A percentile compares a stretch with the other conserved stretches of the same genome.
Evolutionary conservation across 345 rosid genomes (phyloP).

Genomic region (Fremontodendron californicum): DNA sequence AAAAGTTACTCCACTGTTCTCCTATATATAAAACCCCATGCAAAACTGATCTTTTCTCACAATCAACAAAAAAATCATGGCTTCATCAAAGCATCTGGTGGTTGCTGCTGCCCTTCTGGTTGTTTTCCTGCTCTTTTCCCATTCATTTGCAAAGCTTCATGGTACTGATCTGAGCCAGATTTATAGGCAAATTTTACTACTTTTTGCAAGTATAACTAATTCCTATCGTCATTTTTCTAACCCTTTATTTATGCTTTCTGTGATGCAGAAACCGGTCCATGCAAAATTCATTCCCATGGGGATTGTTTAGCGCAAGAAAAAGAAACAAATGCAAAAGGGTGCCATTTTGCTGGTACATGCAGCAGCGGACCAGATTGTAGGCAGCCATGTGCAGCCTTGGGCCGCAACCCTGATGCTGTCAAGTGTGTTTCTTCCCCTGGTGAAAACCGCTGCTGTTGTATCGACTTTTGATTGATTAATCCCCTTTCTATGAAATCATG

Average conservation of each 20-base stretch:
- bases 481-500: no score
- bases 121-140: not conserved
- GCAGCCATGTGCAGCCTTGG: not conserved
- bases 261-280: not conserved
- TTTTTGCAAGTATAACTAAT: not conserved
- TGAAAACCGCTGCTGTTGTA: not conserved
- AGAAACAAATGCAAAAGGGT: not conserved
- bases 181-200: not conserved
- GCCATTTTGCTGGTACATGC: not conserved
- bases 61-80: not conserved
- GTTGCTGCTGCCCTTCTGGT: not conserved
- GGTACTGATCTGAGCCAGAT: not conserved
- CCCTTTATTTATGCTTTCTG: not conserved
- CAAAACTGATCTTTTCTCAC: not conserved
- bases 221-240: not conserved
- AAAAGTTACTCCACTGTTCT: not conserved
- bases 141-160: not conserved
- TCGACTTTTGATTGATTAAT: not conserved
- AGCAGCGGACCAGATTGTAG: not conserved
- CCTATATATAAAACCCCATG: not conserved
- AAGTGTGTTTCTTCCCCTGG: not conserved
- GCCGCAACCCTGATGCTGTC: constrained; percentile 3
- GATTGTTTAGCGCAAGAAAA: not conserved
- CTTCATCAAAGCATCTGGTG: not conserved
- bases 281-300: not conserved